Percentiles rank a stretch among this genome's conserved stretches.
phyloP scores from a whole-genome alignment of 352 stramenopile species.

The Globisporangium viniferum region DNA sequence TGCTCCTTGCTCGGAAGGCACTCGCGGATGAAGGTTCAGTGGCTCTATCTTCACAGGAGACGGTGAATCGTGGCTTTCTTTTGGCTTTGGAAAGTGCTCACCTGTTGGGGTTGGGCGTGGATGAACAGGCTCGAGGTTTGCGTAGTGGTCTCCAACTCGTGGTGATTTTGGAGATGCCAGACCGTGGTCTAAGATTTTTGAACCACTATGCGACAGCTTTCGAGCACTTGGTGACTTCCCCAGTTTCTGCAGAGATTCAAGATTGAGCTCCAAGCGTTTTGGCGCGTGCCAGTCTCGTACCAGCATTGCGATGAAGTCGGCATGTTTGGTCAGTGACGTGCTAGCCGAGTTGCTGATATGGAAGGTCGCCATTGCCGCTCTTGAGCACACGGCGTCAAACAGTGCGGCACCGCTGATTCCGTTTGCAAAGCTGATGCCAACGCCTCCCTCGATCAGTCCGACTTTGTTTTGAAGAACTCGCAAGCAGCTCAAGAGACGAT shows the following conservation, averaged over 20 bases:
- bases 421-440: constrained; percentile 5
- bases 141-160: constrained; percentile 3
- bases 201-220: constrained; percentile 9
- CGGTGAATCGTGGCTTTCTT: constrained; percentile 17
- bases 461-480: constrained; percentile 39
- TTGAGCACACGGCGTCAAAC: constrained; percentile 45
- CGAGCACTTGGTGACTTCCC: constrained; percentile 16
- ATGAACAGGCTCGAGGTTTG: constrained; percentile 15
- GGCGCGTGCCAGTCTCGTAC: constrained; percentile 54
- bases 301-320: constrained; percentile 46
- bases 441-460: constrained; percentile 14
- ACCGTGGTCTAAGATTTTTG: constrained; percentile 7
- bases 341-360: constrained; percentile 31
- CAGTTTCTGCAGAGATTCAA: constrained; percentile 63
- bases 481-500: constrained; percentile 55
- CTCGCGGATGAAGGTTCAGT: constrained; percentile 15
- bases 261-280: constrained; percentile 65
- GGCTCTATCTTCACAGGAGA: constrained; percentile 40
- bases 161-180: constrained; percentile 8
- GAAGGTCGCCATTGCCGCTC: constrained; percentile 65
- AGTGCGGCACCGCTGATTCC: constrained; percentile 17
- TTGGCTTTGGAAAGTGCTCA: constrained; percentile 24
- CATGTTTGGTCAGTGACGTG: constrained; percentile 17
- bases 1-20: constrained; percentile 3
- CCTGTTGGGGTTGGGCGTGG: constrained; percentile 5